phyloP scores from a whole-genome alignment of 768 basidiomycete species.

The Tubosaeta sp. region DNA sequence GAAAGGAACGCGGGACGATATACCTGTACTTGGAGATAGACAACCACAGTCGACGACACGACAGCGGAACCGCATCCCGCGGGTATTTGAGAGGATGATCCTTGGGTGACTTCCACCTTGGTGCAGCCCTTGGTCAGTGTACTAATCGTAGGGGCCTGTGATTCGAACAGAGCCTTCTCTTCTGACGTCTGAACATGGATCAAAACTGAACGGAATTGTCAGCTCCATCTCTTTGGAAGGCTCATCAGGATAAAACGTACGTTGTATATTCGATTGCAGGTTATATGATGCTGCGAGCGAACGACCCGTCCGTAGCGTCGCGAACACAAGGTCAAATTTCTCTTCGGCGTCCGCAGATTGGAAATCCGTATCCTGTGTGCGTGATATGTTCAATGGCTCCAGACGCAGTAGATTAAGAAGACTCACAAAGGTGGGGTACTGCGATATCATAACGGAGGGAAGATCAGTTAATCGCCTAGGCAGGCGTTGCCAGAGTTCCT shows the following conservation, averaged over 20 bases:
- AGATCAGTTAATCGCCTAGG: slow-evolving; percentile 79
- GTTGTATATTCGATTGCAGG: slow-evolving; percentile 78
- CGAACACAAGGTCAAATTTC: slow-evolving; percentile 83
- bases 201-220: slow-evolving; percentile 52
- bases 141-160: slow-evolving; percentile 69
- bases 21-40: slow-evolving; percentile 85
- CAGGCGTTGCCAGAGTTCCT: slow-evolving; percentile 97
- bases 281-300: slow-evolving; percentile 89
- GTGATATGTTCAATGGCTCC: not conserved
- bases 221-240: not conserved
- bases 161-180: slow-evolving; percentile 63
- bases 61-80: slow-evolving; percentile 84
- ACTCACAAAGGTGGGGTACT: slow-evolving; percentile 78
- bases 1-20: not conserved
- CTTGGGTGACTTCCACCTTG: slow-evolving; percentile 61
- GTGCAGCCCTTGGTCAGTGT: slow-evolving; percentile 87
- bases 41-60: slow-evolving; percentile 67
- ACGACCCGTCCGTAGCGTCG: slow-evolving; percentile 71
- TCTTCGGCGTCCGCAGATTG: slow-evolving; percentile 71
- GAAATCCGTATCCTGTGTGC: slow-evolving; percentile 52
- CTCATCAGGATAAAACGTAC: slow-evolving; percentile 36
- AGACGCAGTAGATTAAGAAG: not conserved
- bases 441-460: slow-evolving; percentile 85
- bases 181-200: slow-evolving; percentile 62
- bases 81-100: slow-evolving; percentile 61